Evolutionary conservation across 768 basidiomycete genomes (phyloP).

Genomic region (Panus rudis): DNA sequence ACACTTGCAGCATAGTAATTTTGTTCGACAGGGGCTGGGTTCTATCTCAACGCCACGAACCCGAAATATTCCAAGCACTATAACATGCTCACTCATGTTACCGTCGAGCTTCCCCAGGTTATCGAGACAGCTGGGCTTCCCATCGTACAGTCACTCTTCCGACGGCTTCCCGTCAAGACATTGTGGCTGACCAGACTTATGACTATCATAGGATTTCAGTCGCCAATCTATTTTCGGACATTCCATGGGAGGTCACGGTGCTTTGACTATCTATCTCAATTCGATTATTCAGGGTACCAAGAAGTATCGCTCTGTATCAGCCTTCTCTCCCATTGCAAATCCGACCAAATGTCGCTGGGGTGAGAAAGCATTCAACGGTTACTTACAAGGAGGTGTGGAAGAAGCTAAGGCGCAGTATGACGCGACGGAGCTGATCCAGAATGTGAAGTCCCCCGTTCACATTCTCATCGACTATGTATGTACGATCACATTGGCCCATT

Average conservation of each 20-base stretch:
- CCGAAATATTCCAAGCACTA: constrained; percentile 68
- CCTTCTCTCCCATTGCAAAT: constrained; percentile 83
- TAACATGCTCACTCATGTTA: constrained; percentile 85
- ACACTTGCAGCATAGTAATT: background rate
- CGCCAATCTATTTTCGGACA: constrained; percentile 92
- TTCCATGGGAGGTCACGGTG: constrained; percentile 97
- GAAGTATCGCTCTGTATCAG: constrained; percentile 80
- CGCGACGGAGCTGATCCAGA: constrained; percentile 74
- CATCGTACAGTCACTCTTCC: constrained; percentile 51
- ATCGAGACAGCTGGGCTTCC: constrained; percentile 69
- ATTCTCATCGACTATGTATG: constrained; percentile 84
- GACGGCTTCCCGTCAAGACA: too few species aligned
- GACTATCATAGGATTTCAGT: constrained; percentile 54
- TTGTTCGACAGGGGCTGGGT: constrained; percentile 61
- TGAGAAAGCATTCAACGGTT: constrained; percentile 82
- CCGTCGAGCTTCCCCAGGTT: constrained; percentile 76
- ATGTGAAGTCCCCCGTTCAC: constrained; percentile 54
- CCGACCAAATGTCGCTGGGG: constrained; percentile 89
- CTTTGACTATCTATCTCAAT: constrained; percentile 82
- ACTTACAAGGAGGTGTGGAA: constrained; percentile 66
- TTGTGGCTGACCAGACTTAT: too few species aligned
- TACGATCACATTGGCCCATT: constrained; percentile 2
- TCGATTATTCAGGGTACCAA: constrained; percentile 40
- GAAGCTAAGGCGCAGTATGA: constrained; percentile 77
- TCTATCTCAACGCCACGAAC: constrained; percentile 89